Conservation (phyloP, 2,329 filamentous ascomycete species). For the Helotiales sp. region DNA sequence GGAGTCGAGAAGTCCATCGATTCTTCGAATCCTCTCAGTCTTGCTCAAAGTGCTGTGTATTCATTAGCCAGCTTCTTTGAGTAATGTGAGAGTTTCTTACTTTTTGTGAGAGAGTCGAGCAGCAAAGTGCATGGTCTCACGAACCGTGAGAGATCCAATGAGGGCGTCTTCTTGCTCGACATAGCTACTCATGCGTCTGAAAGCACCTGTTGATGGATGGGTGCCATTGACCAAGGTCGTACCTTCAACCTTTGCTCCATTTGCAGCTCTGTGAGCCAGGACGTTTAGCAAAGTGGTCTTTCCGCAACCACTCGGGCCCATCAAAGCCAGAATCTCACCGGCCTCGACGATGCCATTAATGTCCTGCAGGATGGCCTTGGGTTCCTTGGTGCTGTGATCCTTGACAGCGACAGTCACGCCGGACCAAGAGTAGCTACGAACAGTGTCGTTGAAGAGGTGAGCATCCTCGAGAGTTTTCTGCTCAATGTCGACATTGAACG, state of each 20-base stretch:
- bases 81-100: constrained; percentile 36
- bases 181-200: constrained; percentile 70
- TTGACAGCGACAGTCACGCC: constrained; percentile 70
- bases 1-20: constrained; percentile 65
- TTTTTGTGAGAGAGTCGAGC: constrained; percentile 63
- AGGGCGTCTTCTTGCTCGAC: constrained; percentile 89
- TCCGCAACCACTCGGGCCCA: constrained; percentile 74
- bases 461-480: constrained; percentile 23
- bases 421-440: constrained; percentile 66
- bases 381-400: constrained; percentile 63
- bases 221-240: constrained; percentile 63
- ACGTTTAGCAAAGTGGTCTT: constrained; percentile 86
- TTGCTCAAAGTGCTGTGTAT: constrained; percentile 40
- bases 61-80: constrained; percentile 4
- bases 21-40: constrained; percentile 59
- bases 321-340: constrained; percentile 74
- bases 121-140: constrained; percentile 77
- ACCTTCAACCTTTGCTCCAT: constrained; percentile 55
- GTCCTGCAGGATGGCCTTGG: constrained; percentile 62
- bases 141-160: constrained; percentile 76
- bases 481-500: constrained; percentile 30
- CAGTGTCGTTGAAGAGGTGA: constrained; percentile 62
- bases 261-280: constrained; percentile 61
- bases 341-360: constrained; percentile 65
- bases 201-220: constrained; percentile 49